These are phyloP conservation scores for Camellia sinensis DNA, from an alignment of 148 eudicot genomes.

Conservation along the genomic window DNA sequence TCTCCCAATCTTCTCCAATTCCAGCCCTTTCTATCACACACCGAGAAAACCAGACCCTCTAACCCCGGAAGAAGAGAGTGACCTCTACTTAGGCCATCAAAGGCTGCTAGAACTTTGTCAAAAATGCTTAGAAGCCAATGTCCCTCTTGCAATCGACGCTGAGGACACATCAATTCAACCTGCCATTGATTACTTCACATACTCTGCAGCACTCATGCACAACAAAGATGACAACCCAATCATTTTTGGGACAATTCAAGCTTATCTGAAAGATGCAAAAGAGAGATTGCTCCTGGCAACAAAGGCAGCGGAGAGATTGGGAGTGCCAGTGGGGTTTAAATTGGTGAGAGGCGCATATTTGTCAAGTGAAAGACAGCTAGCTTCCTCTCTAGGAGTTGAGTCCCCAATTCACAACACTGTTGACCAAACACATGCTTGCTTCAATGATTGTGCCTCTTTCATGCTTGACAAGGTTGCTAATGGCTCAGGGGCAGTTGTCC, in stretches of 20 bases:
- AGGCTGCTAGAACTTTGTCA: constrained; percentile 51
- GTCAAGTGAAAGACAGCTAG: constrained; percentile 62
- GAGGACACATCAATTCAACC: constrained; percentile 83
- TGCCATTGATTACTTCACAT: constrained; percentile 78
- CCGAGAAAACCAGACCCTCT: constrained; percentile 54
- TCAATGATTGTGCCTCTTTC: constrained; percentile 68
- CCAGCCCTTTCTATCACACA: constrained; percentile 88
- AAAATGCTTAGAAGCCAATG: constrained; percentile 50
- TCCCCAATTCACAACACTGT: constrained; percentile 72
- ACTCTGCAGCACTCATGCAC: constrained; percentile 53
- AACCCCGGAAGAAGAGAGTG: constrained; percentile 63
- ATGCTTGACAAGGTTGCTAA: constrained; percentile 62
- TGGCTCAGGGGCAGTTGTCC: constrained; percentile 61
- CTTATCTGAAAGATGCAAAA: constrained; percentile 72
- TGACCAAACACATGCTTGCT: constrained; percentile 67
- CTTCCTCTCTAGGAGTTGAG: constrained; percentile 56
- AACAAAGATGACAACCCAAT: constrained; percentile 47
- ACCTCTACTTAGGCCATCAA: constrained; percentile 57
- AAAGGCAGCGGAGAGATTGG: constrained; percentile 57
- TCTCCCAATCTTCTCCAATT: constrained; percentile 59
- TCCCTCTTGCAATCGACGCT: constrained; percentile 81
- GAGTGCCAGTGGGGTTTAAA: constrained; percentile 75
- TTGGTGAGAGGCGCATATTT: constrained; percentile 92
- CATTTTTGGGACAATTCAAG: constrained; percentile 67
- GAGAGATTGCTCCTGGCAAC: constrained; percentile 53